Evolutionary conservation across 352 stramenopile genomes (phyloP).

Genomic region (Globisporangium solare): DNA sequence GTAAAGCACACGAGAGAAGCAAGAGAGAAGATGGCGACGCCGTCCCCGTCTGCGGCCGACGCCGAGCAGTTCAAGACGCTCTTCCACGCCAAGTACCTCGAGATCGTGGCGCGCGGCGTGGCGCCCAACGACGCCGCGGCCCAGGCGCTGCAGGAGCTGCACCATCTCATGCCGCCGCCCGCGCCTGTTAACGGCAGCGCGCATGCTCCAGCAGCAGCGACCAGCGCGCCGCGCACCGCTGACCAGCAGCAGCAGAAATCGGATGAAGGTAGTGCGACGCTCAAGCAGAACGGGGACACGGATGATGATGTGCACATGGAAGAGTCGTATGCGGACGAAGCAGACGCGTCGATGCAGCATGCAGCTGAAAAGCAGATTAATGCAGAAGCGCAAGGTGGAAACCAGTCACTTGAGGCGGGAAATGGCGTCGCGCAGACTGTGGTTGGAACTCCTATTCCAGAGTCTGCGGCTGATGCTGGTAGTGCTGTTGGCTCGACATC

Average conservation of each 20-base stretch:
- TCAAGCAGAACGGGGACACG: too few species aligned
- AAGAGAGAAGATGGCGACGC: background rate
- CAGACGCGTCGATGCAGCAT: conserved; percentile 15
- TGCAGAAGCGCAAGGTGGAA: conserved; percentile 20
- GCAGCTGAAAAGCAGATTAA: conserved; percentile 13
- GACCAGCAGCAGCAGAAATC: background rate
- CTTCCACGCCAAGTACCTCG: conserved; percentile 52
- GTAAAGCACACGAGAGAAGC: background rate
- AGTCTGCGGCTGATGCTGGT: background rate
- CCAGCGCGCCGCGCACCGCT: background rate
- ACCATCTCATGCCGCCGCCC: conserved; percentile 21
- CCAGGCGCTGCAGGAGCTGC: conserved; percentile 43
- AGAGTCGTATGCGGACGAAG: conserved; percentile 16
- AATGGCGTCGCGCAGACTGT: background rate
- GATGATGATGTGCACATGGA: conserved; percentile 48
- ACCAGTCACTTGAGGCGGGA: background rate
- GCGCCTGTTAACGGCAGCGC: background rate
- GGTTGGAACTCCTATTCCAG: background rate
- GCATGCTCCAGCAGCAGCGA: background rate
- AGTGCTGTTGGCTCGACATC: background rate
- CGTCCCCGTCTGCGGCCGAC: conserved; percentile 3
- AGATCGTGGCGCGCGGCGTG: conserved; percentile 42
- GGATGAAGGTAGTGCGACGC: background rate
- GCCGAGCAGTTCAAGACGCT: conserved; percentile 28
- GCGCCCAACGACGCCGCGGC: conserved; percentile 61